Percentiles rank a stretch among this genome's conserved stretches.
Conservation (phyloP, 2,329 filamentous ascomycete genomes). For the Rutstroemia sp. region DNA sequence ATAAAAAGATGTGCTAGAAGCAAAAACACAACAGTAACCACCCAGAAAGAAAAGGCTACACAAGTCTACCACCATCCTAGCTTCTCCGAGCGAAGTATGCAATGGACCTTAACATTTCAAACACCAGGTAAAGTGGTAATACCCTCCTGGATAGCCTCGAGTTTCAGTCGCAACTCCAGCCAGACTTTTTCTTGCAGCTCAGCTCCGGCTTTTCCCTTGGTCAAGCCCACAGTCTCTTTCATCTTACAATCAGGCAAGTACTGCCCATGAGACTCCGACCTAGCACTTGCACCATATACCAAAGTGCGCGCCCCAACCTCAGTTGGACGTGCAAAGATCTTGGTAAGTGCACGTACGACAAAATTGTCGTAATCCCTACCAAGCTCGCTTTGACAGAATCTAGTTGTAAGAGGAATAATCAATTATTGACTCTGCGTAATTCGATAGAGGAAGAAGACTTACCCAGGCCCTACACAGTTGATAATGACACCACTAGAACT, state of each 20-base stretch:
- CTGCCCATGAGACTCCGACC: conserved; percentile 38
- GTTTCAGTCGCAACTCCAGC: not conserved
- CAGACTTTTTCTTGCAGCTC: not conserved
- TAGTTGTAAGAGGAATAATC: not conserved
- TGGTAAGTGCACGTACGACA: not conserved
- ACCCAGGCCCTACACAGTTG: not conserved
- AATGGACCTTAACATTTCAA: too few species aligned
- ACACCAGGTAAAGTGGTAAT: not conserved
- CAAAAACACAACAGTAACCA: too few species aligned
- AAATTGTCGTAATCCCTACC: not conserved
- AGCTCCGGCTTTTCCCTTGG: not conserved
- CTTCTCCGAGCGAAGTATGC: too few species aligned
- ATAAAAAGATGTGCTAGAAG: too few species aligned
- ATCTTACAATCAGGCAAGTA: conserved; percentile 35
- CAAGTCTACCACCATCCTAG: too few species aligned
- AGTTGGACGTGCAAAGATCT: conserved; percentile 31
- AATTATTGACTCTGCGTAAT: not conserved
- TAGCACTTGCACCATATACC: conserved; percentile 32
- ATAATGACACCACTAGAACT: not conserved
- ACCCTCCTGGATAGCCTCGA: not conserved
- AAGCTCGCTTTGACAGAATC: not conserved
- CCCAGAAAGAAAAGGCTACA: too few species aligned
- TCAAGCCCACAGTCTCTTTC: not conserved
- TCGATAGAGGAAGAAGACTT: not conserved
- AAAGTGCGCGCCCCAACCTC: conserved; percentile 41